Conservation (phyloP, 2,329 filamentous ascomycete genomes). For the Aspergillus floridensis region DNA sequence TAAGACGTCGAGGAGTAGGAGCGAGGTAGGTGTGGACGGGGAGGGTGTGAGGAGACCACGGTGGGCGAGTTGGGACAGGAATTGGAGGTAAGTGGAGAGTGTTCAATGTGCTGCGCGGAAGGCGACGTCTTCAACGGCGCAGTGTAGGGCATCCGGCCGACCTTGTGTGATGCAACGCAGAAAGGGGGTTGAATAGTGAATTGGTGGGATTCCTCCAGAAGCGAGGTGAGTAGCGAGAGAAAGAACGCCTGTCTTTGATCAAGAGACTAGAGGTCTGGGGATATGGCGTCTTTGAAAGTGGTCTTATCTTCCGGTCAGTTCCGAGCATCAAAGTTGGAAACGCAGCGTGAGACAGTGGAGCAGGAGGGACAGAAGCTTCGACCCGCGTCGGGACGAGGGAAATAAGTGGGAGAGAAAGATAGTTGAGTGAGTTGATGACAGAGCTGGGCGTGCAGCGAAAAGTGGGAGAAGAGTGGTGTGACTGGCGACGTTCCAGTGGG, state of each 20-base stretch:
- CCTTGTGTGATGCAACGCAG: slow-evolving; percentile 33
- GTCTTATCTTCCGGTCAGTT: slow-evolving; percentile 11
- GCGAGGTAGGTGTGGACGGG: slow-evolving; percentile 52
- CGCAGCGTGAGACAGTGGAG: not conserved
- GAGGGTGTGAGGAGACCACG: slow-evolving; percentile 17
- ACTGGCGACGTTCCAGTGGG: slow-evolving; percentile 1
- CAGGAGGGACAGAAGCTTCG: not conserved
- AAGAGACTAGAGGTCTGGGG: not conserved
- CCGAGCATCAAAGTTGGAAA: not conserved
- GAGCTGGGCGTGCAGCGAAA: not conserved
- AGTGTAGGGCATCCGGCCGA: slow-evolving; percentile 52
- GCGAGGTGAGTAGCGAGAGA: not conserved
- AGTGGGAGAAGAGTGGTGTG: slow-evolving; percentile 1
- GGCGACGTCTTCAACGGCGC: slow-evolving; percentile 56
- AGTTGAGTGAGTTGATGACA: not conserved
- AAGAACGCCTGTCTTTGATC: not conserved
- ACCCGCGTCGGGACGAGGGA: not conserved
- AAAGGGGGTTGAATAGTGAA: slow-evolving; percentile 13
- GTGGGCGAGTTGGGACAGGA: slow-evolving; percentile 21
- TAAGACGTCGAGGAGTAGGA: slow-evolving; percentile 61
- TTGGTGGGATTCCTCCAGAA: not conserved
- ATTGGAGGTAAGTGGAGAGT: slow-evolving; percentile 44
- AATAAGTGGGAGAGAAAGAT: not conserved
- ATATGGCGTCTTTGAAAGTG: slow-evolving; percentile 11
- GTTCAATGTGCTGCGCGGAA: slow-evolving; percentile 51